Base-by-base conservation (phyloP, 1,284 basidiomycete species). In the Irpex sp. region DNA sequence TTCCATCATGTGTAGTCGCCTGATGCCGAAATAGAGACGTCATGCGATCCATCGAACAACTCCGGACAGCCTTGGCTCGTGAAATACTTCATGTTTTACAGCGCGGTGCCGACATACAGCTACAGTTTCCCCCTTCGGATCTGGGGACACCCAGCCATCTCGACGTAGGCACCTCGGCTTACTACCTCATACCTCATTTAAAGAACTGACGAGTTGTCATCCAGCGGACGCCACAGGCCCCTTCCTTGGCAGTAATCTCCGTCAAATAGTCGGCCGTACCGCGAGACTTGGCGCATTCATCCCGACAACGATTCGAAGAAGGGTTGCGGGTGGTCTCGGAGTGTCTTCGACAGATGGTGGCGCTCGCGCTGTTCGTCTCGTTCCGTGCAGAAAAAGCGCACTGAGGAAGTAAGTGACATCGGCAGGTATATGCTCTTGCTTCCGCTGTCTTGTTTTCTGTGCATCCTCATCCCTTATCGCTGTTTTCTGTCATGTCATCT, bases 1-100 rank as follows among this genome's bases (percentile, higher is more conserved):
- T 46, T 33, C 60, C 19, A 39, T 39, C 37, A 15, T 39, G 15
- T 39, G 7, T 62, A 88, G 88, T 87, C 67, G 77, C 87, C 65
- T 89, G 88, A 88, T 69, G 69, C 31, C 75, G 87, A 11, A 86
- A 85, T 65, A 78, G 76, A 47, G 77, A 79, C 61, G 70, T 87
- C 2, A 66, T 87, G 0, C 77, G 81, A 61, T 72, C 75, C 63
- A 58, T 75, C 68, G 31, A 65, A 43, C 64, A 67, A 8, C 65
- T 67, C 26, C 67, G 68, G 47, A 67, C 64, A 17, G 50, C 56
- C 4, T 63, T 70, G 5, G 62, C 70, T 7, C 63, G 59, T 1
- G 63, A 66, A 7, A 63, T 73, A 21, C 55, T 74, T 37, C 66
- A 67, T 7, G 62, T 73, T 9, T 60, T 71, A 58, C 62, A 65